A percentile compares a stretch with the other conserved stretches of the same genome.
Conservation (phyloP, 208 protist species). For the Leishmania braziliensis region DNA sequence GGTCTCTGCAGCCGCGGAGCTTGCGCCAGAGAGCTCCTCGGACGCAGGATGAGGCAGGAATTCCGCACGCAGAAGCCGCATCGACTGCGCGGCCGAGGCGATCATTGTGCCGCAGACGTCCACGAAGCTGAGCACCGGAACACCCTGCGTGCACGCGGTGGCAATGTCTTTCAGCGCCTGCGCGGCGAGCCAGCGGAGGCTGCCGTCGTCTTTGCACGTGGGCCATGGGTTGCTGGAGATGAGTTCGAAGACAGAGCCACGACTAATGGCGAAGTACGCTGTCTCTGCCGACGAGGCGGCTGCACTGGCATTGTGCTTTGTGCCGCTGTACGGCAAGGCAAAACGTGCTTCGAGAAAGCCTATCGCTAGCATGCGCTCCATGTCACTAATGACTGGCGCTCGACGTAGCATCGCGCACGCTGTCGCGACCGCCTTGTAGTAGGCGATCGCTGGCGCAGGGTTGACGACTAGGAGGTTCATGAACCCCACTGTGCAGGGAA, state of each 20-base stretch:
- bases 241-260: constrained; percentile 46
- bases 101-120: constrained; percentile 26
- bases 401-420: constrained; percentile 57
- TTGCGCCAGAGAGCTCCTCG: neutral
- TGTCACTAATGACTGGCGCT: constrained; percentile 36
- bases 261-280: constrained; percentile 27
- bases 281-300: constrained; percentile 11
- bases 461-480: constrained; percentile 53
- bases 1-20: constrained; percentile 17
- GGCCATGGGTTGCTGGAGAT: constrained; percentile 34
- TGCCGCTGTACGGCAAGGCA: constrained; percentile 9
- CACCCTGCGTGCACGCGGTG: constrained; percentile 26
- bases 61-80: constrained; percentile 30
- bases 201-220: constrained; percentile 48
- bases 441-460: constrained; percentile 38
- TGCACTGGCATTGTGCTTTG: neutral
- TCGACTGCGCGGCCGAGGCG: constrained; percentile 27
- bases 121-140: constrained; percentile 29
- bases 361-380: constrained; percentile 61
- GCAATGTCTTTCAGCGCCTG: constrained; percentile 67
- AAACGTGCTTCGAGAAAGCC: constrained; percentile 66
- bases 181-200: constrained; percentile 53
- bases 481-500: constrained; percentile 33
- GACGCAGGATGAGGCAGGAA: constrained; percentile 1
- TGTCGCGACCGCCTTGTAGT: constrained; percentile 47